Evolutionary conservation across 1,139 yeast species (phyloP).

Genomic region (Yamadazyma diddensiae): DNA sequence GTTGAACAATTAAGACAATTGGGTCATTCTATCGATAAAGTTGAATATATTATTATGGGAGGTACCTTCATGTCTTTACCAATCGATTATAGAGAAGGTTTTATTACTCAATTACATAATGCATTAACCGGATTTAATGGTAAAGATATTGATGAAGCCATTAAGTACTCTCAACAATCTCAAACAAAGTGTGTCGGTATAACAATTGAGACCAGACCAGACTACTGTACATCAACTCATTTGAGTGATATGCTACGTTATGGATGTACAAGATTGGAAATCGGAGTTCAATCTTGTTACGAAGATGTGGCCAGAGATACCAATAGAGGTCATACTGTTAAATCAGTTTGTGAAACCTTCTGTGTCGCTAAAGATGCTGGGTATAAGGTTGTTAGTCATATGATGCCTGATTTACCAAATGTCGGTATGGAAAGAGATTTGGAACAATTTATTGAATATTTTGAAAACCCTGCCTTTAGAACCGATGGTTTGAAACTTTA

Average conservation of each 20-base stretch:
- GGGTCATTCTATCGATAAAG: slow-evolving; percentile 96
- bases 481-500: slow-evolving; percentile 95
- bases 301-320: slow-evolving; percentile 99
- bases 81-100: slow-evolving; percentile 80
- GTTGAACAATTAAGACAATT: slow-evolving; percentile 91
- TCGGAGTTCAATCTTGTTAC: slow-evolving; percentile 95
- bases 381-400: slow-evolving; percentile 93
- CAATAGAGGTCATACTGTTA: slow-evolving; percentile 96
- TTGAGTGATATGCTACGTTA: slow-evolving; percentile 91
- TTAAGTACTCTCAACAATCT: slow-evolving; percentile 86
- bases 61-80: slow-evolving; percentile 98
- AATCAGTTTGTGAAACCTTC: slow-evolving; percentile 93
- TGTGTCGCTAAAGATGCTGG: slow-evolving; percentile 97
- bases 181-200: slow-evolving; percentile 98
- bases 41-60: slow-evolving; percentile 97
- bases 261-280: slow-evolving; percentile 95
- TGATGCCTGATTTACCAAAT: slow-evolving; percentile 99
- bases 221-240: slow-evolving; percentile 95
- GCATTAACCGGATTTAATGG: slow-evolving; percentile 95
- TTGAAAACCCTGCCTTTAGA: slow-evolving; percentile 94
- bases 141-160: slow-evolving; percentile 84
- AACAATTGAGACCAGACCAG: slow-evolving; percentile 98
- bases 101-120: slow-evolving; percentile 86
- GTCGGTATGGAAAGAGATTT: slow-evolving; percentile 98
- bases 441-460: slow-evolving; percentile 93